These are phyloP conservation scores for Fusarium foetens DNA, from an alignment of 2,329 filamentous ascomycete genomes.

Conservation along the genomic window DNA sequence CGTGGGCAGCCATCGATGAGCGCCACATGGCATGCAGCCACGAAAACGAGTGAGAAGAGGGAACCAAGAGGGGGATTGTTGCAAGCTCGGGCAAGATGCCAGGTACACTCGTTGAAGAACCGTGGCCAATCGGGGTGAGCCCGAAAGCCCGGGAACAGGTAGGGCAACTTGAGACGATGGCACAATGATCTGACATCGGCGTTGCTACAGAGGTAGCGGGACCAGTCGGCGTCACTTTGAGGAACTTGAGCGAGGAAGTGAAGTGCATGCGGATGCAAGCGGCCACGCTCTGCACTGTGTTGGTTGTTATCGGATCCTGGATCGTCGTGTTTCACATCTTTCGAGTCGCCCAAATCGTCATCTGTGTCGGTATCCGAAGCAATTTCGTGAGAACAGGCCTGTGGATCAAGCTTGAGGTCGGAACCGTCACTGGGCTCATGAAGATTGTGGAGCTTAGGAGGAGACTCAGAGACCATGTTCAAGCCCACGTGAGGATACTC, in stretches of 20 bases:
- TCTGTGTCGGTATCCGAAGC: background rate
- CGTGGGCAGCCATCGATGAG: constrained; percentile 4
- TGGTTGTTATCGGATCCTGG: background rate
- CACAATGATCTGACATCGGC: constrained; percentile 2
- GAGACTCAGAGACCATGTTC: constrained; percentile 4
- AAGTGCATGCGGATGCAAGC: constrained; percentile 20
- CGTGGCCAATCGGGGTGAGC: background rate
- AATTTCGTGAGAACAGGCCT: background rate
- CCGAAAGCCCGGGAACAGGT: background rate
- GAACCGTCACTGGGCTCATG: background rate
- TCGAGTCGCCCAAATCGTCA: background rate
- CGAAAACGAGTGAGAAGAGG: constrained; percentile 24
- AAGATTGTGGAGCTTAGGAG: background rate
- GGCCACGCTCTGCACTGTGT: too few species aligned
- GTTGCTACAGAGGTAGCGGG: constrained; percentile 17
- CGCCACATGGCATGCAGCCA: constrained; percentile 26
- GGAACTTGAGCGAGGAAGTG: constrained; percentile 21
- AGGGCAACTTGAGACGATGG: constrained; percentile 5
- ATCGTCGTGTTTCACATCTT: background rate
- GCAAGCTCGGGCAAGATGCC: background rate
- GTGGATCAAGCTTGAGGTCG: background rate
- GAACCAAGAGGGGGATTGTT: constrained; percentile 9
- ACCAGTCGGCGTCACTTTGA: constrained; percentile 17
- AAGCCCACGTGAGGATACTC: background rate
- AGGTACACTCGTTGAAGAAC: constrained; percentile 18